phyloP scores from a whole-genome alignment of 495 filamentous ascomycete genomes.

The Trypethelium eluteriae region DNA sequence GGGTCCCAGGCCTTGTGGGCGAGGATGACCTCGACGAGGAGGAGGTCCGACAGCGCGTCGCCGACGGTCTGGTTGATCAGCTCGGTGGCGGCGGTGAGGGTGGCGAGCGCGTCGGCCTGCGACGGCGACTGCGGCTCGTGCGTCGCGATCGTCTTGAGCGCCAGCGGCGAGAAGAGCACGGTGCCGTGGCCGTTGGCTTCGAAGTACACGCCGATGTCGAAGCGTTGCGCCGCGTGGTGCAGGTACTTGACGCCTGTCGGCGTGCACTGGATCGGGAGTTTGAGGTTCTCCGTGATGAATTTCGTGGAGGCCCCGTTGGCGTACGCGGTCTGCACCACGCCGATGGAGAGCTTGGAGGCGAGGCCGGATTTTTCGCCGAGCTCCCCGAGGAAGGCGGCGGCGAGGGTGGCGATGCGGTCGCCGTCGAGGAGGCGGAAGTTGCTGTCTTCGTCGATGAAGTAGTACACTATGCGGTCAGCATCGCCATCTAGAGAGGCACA shows the following conservation, averaged over 20 bases:
- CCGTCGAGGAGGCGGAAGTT: slow-evolving; percentile 88
- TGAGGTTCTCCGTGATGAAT: slow-evolving; percentile 79
- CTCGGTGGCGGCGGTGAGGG: slow-evolving; percentile 69
- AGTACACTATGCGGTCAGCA: slow-evolving; percentile 92
- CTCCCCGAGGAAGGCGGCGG: slow-evolving; percentile 87
- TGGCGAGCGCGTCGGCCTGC: slow-evolving; percentile 76
- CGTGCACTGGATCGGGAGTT: slow-evolving; percentile 85
- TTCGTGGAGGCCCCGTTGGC: slow-evolving; percentile 93
- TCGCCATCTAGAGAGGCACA: slow-evolving; percentile 91
- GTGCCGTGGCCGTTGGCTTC: slow-evolving; percentile 98
- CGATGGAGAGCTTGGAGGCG: slow-evolving; percentile 70
- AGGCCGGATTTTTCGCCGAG: slow-evolving; percentile 74
- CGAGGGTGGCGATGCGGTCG: slow-evolving; percentile 91
- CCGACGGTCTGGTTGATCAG: slow-evolving; percentile 97
- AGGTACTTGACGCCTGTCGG: slow-evolving; percentile 95
- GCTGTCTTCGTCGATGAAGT: slow-evolving; percentile 74
- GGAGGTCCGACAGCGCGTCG: slow-evolving; percentile 88
- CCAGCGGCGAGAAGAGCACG: slow-evolving; percentile 81
- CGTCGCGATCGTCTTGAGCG: slow-evolving; percentile 66
- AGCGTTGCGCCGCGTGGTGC: slow-evolving; percentile 84
- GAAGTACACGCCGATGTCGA: slow-evolving; percentile 95
- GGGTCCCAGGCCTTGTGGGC: slow-evolving; percentile 90
- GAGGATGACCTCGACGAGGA: slow-evolving; percentile 92
- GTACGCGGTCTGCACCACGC: slow-evolving; percentile 94
- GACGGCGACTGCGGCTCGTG: slow-evolving; percentile 82